These are phyloP conservation scores for Microstegium vimineum DNA, from an alignment of 176 grass and related monocot species.

Conservation along the genomic window DNA sequence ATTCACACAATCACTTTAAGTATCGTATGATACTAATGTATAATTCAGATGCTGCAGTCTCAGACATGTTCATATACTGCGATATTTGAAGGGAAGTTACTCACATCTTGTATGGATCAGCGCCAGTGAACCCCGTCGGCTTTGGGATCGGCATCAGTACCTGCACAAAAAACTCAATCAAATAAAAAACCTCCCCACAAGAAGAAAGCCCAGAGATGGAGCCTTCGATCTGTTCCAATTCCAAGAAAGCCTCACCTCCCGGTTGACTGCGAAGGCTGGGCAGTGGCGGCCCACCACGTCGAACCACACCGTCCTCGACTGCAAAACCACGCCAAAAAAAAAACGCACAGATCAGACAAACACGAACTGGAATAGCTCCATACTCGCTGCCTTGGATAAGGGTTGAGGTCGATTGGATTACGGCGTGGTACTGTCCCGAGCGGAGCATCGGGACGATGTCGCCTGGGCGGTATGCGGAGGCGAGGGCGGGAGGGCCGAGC, in stretches of 20 bases:
- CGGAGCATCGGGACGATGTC: constrained; percentile 86
- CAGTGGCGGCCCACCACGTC: constrained; percentile 94
- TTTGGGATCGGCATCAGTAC: constrained; percentile 89
- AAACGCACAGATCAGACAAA: constrained; percentile 33
- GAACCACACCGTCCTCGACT: constrained; percentile 81
- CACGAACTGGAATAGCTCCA: too few relatives aligned
- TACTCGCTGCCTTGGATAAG: neutral
- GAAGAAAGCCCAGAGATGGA: neutral
- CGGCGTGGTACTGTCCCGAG: constrained; percentile 89
- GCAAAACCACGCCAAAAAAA: constrained; percentile 4
- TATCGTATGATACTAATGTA: neutral
- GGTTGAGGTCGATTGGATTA: constrained; percentile 24
- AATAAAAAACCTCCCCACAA: constrained; percentile 1
- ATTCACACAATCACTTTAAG: neutral
- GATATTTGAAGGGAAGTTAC: neutral
- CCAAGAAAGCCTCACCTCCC: constrained; percentile 59
- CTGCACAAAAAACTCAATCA: constrained; percentile 42
- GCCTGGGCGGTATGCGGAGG: constrained; percentile 66
- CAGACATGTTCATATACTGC: neutral
- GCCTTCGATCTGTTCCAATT: neutral
- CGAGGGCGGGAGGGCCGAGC: constrained; percentile 13
- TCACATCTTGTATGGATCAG: constrained; percentile 97
- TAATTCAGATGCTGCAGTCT: neutral
- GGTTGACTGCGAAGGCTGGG: constrained; percentile 82
- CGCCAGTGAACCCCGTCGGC: constrained; percentile 80